Percentiles rank a stretch among this genome's conserved stretches.
Evolutionary conservation across 805 yeast species (phyloP).

Genomic region (Nakazawaea molendinolei): DNA sequence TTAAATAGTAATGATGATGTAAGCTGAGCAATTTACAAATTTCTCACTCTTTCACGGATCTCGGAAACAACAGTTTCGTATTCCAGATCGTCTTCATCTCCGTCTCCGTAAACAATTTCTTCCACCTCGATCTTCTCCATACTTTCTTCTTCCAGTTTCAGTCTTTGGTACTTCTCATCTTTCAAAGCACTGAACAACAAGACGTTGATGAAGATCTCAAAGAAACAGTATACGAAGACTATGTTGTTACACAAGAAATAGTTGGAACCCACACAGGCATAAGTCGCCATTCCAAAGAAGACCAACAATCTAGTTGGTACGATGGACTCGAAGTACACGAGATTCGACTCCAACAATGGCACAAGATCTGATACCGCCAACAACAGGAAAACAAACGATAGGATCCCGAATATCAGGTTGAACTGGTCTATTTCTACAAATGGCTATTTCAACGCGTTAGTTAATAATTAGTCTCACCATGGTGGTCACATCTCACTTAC

Average conservation of each 20-base stretch:
- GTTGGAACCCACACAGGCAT: conserved; percentile 39
- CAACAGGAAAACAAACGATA: conserved; percentile 38
- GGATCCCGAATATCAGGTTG: conserved; percentile 35
- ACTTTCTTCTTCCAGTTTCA: conserved; percentile 18
- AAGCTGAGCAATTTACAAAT: conserved; percentile 4
- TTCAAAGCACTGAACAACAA: conserved; percentile 53
- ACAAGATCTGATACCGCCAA: conserved; percentile 48
- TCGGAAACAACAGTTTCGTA: conserved; percentile 25
- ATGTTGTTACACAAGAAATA: conserved; percentile 52
- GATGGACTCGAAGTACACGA: conserved; percentile 47
- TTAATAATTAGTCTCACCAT: neutral
- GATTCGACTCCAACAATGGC: conserved; percentile 43
- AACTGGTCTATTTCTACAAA: conserved; percentile 23
- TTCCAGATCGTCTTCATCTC: conserved; percentile 21
- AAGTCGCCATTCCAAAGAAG: conserved; percentile 43
- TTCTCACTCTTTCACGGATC: conserved; percentile 9
- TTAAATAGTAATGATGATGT: neutral
- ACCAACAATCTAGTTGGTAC: conserved; percentile 50
- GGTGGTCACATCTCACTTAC: conserved; percentile 18
- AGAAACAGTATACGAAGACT: conserved; percentile 51
- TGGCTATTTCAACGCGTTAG: conserved; percentile 15
- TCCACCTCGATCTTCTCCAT: conserved; percentile 8
- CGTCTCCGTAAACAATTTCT: conserved; percentile 5
- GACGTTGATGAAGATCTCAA: conserved; percentile 67
- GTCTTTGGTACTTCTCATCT: conserved; percentile 52